Evolutionary conservation across 2,329 filamentous ascomycete genomes (phyloP), one percentile per base, ranked within the genome.

Genomic region (Leptographium wingfieldii): DNA sequence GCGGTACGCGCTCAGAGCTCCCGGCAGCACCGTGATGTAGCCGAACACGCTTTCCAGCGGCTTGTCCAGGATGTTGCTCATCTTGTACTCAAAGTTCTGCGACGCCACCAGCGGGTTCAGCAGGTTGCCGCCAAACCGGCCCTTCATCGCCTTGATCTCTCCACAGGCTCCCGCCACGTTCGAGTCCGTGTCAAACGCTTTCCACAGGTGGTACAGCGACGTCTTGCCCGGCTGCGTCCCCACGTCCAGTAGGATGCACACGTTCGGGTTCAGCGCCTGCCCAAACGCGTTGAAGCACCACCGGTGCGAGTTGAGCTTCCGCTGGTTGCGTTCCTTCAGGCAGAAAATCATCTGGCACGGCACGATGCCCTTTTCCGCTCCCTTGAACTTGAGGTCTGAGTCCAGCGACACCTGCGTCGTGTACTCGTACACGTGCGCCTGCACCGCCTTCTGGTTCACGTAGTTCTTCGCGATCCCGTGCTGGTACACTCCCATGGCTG

Each of bases 211-310:
- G 68, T 99, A 99, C n/a, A 99, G 79, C 3, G 92, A 92, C 60
- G 87, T 96, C 52, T 84, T 79, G 0, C 90, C 90, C 0, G 94
- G 94, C 61, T 90, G 90, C 0, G 94, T 99, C 60, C 95, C 95
- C 12, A 99, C 95, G 71, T 99, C 94, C 16, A 99, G 85, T 63
- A 99, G 75, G 70, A 99, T 96, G 73, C 94, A 99, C 40, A 99
- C 88, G 65, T 99, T 99, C 0, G 94, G 94, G 66, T 92, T 95
- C 29, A 99, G 79, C 0, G 92, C 88, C 64, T 87, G 85, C 35
- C 94, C 95, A 69, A 99, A 96, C 0, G 94, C 94, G 70, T 99
- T 99, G 78, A 99, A 99, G 76, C 96, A 97, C 94, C 94, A 99
- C 60, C 94, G 85, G 73, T 99, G 94, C 0, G 92, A 96, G 77